phyloP scores from a whole-genome alignment of 2,329 filamentous ascomycete genomes.

The Sporothrix curviconia region DNA sequence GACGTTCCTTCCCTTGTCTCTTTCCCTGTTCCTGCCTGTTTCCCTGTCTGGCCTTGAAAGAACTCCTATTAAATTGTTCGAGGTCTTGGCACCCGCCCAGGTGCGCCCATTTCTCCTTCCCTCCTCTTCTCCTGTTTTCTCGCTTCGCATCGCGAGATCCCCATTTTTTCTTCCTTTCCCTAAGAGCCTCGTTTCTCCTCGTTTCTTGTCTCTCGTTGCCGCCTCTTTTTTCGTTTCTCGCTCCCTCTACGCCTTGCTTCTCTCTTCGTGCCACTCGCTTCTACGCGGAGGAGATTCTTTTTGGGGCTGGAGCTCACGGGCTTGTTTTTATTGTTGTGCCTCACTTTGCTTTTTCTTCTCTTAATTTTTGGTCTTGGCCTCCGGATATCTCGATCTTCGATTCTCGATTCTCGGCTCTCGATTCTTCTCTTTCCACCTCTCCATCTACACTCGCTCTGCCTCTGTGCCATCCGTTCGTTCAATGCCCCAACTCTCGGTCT shows the following conservation, averaged over 20 bases:
- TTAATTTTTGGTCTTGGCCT: neutral
- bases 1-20: neutral
- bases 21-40: neutral
- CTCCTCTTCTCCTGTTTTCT: neutral
- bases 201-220: neutral
- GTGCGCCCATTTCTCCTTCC: neutral
- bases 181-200: neutral
- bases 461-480: conserved; percentile 1
- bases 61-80: neutral
- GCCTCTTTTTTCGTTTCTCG: neutral
- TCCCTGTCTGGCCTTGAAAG: neutral
- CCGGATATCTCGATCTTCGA: neutral
- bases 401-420: neutral
- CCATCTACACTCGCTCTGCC: conserved; percentile 1
- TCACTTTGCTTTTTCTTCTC: neutral
- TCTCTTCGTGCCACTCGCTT: conserved; percentile 12
- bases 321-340: neutral
- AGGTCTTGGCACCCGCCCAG: conserved; percentile 8
- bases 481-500: neutral
- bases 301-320: neutral
- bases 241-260: neutral
- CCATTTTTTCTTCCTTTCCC: neutral
- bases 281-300: conserved; percentile 3
- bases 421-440: neutral
- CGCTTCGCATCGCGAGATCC: neutral